Percentiles rank a stretch among this genome's conserved stretches.
Conservation (phyloP, 179 eudicot species). For the Silene vulgaris region DNA sequence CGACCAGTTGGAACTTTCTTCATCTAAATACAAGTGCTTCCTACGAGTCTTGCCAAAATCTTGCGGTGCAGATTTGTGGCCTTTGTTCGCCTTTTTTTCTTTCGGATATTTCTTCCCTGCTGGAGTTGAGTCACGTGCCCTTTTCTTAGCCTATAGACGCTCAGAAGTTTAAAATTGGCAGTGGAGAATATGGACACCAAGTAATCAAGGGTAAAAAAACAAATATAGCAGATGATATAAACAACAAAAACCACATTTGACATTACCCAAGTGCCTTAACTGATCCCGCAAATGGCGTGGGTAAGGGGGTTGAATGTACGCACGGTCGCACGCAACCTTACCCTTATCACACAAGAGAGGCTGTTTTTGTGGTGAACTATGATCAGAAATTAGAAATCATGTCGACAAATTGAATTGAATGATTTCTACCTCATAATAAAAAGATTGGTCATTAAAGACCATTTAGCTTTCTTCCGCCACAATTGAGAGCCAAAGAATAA, state of each 20-base stretch:
- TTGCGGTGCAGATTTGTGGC: slow-evolving; percentile 47
- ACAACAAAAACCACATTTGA: no score
- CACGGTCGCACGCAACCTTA: neutral
- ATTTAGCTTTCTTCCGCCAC: neutral
- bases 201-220: neutral
- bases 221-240: neutral
- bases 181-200: neutral
- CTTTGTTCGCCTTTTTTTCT: slow-evolving; percentile 30
- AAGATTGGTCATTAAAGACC: neutral
- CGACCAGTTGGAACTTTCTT: slow-evolving; percentile 31
- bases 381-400: neutral
- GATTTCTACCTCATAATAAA: neutral
- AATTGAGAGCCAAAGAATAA: neutral
- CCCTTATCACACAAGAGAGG: neutral
- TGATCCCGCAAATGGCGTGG: no score
- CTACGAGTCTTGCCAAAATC: slow-evolving; percentile 44
- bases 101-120: slow-evolving; percentile 30
- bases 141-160: slow-evolving; percentile 46
- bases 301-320: no score
- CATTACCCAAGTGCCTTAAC: no score
- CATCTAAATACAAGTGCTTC: slow-evolving; percentile 38
- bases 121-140: slow-evolving; percentile 50
- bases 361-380: neutral
- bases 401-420: neutral
- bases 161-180: neutral